Evolutionary conservation across 352 stramenopile genomes (phyloP).

Genomic region (Globisporangium cylindrosporum): DNA sequence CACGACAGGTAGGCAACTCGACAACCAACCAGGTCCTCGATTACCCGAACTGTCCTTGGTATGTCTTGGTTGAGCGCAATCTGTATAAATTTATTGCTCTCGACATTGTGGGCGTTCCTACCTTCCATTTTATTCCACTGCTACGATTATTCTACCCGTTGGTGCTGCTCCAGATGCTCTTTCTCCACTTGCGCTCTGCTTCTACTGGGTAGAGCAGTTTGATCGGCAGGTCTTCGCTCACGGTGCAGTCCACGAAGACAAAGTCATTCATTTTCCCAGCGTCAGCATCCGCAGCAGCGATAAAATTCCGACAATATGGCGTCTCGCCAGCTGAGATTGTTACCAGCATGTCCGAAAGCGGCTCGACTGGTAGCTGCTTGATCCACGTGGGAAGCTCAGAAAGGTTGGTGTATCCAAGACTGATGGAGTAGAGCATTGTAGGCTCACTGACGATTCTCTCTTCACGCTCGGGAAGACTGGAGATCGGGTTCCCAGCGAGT

Average conservation of each 20-base stretch:
- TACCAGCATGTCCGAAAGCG: not conserved
- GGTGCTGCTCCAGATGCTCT: not conserved
- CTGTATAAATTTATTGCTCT: not conserved
- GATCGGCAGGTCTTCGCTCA: not conserved
- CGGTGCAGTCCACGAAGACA: not conserved
- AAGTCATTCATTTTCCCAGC: not conserved
- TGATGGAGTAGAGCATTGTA: constrained; percentile 1
- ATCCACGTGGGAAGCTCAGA: not conserved
- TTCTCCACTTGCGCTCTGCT: constrained; percentile 3
- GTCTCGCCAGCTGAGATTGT: constrained; percentile 9
- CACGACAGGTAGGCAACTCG: not conserved
- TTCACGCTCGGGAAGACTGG: constrained; percentile 3
- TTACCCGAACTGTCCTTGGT: not conserved
- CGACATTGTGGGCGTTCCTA: not conserved
- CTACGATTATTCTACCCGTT: not conserved
- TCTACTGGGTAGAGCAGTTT: constrained; percentile 8
- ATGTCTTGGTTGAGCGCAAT: not conserved
- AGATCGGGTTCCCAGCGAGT: constrained; percentile 9
- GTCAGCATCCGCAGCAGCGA: not conserved
- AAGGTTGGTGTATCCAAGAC: constrained; percentile 5
- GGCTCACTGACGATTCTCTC: not conserved
- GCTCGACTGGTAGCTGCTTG: not conserved
- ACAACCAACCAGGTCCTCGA: not conserved
- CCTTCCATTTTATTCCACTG: not conserved
- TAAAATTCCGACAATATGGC: not conserved